A percentile compares a stretch with the other conserved stretches of the same genome.
These are phyloP conservation scores for Macrolepiota albuminosa DNA, from an alignment of 768 basidiomycete genomes.

Conservation along the genomic window DNA sequence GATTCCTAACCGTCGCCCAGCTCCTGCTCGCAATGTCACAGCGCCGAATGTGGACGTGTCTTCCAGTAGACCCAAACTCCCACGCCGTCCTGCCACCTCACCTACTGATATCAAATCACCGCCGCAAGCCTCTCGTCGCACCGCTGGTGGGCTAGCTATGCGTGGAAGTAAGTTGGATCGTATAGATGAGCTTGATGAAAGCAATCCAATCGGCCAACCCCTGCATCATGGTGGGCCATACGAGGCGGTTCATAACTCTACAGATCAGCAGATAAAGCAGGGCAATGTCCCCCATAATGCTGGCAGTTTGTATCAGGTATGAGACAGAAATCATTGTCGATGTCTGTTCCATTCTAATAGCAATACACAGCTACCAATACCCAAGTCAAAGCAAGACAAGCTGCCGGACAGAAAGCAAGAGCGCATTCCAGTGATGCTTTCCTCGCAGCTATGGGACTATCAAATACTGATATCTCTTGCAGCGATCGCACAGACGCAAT, in stretches of 20 bases:
- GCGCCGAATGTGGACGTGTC: conserved; percentile 12
- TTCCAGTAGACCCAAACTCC: conserved; percentile 16
- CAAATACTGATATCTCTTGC: not conserved
- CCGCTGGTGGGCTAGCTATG: conserved; percentile 13
- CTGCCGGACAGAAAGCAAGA: conserved; percentile 3
- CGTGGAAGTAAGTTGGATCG: conserved; percentile 46
- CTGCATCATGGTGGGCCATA: conserved; percentile 77
- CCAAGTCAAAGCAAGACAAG: not conserved
- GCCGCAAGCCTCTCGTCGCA: conserved; percentile 10
- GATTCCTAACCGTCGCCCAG: conserved; percentile 10
- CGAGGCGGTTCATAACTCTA: conserved; percentile 46
- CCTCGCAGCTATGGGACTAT: not conserved
- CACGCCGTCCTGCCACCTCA: conserved; percentile 20
- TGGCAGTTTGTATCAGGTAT: conserved; percentile 17
- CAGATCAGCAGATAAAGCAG: conserved; percentile 19
- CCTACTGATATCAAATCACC: conserved; percentile 18
- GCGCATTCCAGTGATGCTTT: conserved; percentile 7
- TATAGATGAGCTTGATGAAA: conserved; percentile 77
- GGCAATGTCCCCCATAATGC: conserved; percentile 20
- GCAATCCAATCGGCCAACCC: conserved; percentile 58
- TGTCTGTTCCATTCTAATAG: conserved; percentile 3
- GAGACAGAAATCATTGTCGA: not conserved
- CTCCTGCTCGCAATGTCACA: conserved; percentile 13
- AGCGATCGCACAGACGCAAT: conserved; percentile 4
- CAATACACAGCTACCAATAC: not conserved